These are phyloP conservation scores for Boletus bicolor DNA, from an alignment of 768 basidiomycete species.

Conservation along the genomic window DNA sequence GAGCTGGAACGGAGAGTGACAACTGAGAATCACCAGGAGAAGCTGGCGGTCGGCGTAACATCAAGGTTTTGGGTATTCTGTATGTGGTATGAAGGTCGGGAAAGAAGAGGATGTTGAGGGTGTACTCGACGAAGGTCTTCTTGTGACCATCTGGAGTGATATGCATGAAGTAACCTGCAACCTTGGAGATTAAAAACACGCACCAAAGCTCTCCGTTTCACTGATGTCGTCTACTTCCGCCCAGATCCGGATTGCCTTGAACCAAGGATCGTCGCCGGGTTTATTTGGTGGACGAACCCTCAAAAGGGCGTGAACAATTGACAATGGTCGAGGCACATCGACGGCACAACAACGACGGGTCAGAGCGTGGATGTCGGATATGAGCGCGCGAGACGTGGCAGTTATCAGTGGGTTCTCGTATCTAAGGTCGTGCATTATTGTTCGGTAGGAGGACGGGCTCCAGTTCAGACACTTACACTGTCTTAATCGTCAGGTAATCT, in stretches of 20 bases:
- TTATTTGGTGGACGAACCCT: constrained; percentile 31
- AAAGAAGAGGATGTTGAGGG: constrained; percentile 70
- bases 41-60: constrained; percentile 31
- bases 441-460: neutral
- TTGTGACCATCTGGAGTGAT: constrained; percentile 61
- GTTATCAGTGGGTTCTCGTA: constrained; percentile 81
- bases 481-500: constrained; percentile 4
- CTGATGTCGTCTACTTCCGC: constrained; percentile 71
- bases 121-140: constrained; percentile 75
- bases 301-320: constrained; percentile 56
- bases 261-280: constrained; percentile 42
- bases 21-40: constrained; percentile 29
- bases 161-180: neutral
- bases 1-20: constrained; percentile 28
- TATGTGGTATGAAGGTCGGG: constrained; percentile 62
- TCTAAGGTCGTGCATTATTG: constrained; percentile 33
- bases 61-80: constrained; percentile 39
- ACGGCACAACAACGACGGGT: constrained; percentile 57
- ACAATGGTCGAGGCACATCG: constrained; percentile 65
- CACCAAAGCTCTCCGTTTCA: constrained; percentile 79
- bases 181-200: constrained; percentile 13
- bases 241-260: constrained; percentile 68
- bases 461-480: constrained; percentile 27
- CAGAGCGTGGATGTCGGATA: constrained; percentile 66
- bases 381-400: constrained; percentile 67